Evolutionary conservation across 192 early-diverging fungal genomes (phyloP), one percentile per base, ranked within the genome.

Genomic region (Backusella liffmaniae): DNA sequence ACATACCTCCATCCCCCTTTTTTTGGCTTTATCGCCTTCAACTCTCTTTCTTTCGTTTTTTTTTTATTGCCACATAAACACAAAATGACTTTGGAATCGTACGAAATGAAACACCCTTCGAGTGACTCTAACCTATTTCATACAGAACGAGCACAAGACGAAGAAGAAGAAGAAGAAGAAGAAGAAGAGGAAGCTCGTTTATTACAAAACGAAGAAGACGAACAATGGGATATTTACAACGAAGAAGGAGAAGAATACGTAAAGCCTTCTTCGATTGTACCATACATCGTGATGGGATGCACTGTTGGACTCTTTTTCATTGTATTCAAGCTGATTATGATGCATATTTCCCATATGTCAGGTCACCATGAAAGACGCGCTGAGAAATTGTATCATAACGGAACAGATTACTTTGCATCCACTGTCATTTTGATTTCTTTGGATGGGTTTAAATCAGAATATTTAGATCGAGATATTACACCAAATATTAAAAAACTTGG

Each of bases 371-470:
- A 71, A 44, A 37, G 69, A 29, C 39, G 26, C 15, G 39, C 69
- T 4, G 69, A 71, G 10, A 37, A 46, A 13, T 77, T 93, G 53
- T 74, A 56, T 34, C 79, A 70, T 21, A 93, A 93, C 78, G 92
- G 92, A 23, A 90, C 92, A 16, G 89, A 91, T 67, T 76, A 78
- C 46, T 93, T 91, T 83, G 82, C 79, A 36, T 81, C 87, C 16
- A 92, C 90, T 6, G 82, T 94, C 4, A 87, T 97, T 35, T 80
- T 97, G 30, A 72, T 98, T 18, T 96, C 94, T 9, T 85, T 95
- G 10, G 96, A 98, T 79, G 95, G 95, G 37, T 90, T 94, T 80
- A 85, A 94, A 41, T 85, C 91, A 32, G 93, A 95, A 72, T 98
- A 96, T 79, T 77, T 98, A 32, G 80, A 85, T 42, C 85, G 92